A percentile compares a stretch with the other conserved stretches of the same genome.
Evolutionary conservation across 306 rosid genomes (phyloP).

Genomic region (Vicia villosa): DNA sequence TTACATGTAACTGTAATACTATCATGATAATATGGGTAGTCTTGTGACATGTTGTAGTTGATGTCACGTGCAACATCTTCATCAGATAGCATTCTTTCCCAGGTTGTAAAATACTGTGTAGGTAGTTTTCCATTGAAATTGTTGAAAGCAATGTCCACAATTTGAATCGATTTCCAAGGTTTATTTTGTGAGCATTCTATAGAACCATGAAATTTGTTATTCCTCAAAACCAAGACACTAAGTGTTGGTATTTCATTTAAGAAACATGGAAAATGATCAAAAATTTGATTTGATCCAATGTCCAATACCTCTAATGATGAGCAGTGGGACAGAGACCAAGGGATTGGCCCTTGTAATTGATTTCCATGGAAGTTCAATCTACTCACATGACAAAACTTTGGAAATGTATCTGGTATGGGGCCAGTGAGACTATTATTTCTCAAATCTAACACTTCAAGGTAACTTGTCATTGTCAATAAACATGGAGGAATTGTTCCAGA

Average conservation of each 20-base stretch:
- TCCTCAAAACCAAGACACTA: conserved; percentile 38
- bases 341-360: conserved; percentile 22
- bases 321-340: conserved; percentile 37
- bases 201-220: conserved; percentile 35
- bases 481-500: conserved; percentile 37
- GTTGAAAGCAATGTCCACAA: no score
- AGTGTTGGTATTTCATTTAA: conserved; percentile 36
- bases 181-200: conserved; percentile 42
- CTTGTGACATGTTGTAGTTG: no score
- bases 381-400: conserved; percentile 1
- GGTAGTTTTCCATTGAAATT: no score
- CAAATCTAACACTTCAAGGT: conserved; percentile 10
- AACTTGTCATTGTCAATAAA: neutral
- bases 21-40: no score
- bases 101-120: no score
- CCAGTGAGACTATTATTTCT: conserved; percentile 32
- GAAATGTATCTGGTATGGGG: conserved; percentile 12
- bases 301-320: conserved; percentile 3
- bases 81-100: no score
- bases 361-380: conserved; percentile 42
- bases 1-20: no score
- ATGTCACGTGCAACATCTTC: no score
- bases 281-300: conserved; percentile 43
- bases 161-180: no score
- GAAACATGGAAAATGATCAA: conserved; percentile 30